A percentile compares a stretch with the other conserved stretches of the same genome.
phyloP scores from a whole-genome alignment of 2,329 filamentous ascomycete genomes.

The Monilinia fructigena region DNA sequence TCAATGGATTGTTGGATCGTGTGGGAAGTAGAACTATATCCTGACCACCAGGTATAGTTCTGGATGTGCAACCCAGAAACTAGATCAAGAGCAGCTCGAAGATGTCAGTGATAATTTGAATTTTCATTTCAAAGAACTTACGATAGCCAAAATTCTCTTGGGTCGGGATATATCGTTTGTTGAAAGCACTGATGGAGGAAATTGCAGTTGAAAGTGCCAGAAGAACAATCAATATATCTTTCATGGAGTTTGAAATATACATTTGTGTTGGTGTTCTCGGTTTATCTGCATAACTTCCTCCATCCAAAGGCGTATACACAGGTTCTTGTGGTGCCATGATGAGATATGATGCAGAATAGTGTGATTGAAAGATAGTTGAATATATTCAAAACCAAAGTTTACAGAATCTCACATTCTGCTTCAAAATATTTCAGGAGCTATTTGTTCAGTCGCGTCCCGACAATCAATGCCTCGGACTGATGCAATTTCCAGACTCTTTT shows the following conservation, averaged over 20 bases:
- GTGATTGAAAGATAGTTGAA: neutral
- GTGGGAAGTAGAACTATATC: neutral
- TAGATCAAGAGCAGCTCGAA: neutral
- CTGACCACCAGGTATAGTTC: neutral
- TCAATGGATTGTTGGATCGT: neutral
- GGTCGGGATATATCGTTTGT: neutral
- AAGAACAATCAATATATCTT: neutral
- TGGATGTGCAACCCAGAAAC: neutral
- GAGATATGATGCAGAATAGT: neutral
- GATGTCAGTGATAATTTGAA: neutral
- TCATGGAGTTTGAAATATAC: neutral
- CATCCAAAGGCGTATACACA: neutral
- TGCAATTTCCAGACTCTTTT: neutral
- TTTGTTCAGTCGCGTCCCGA: neutral
- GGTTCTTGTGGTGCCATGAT: neutral
- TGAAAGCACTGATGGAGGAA: neutral
- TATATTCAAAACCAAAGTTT: neutral
- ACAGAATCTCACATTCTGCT: neutral
- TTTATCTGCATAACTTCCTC: neutral
- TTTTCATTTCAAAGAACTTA: neutral
- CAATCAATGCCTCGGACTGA: neutral
- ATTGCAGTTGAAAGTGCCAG: neutral
- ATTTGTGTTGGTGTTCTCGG: neutral
- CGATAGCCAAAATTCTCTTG: neutral
- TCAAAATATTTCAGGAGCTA: neutral